Evolutionary conservation across 768 basidiomycete genomes (phyloP), one percentile per base, ranked within the genome.

Genomic region (Xerocomus potaroensis): DNA sequence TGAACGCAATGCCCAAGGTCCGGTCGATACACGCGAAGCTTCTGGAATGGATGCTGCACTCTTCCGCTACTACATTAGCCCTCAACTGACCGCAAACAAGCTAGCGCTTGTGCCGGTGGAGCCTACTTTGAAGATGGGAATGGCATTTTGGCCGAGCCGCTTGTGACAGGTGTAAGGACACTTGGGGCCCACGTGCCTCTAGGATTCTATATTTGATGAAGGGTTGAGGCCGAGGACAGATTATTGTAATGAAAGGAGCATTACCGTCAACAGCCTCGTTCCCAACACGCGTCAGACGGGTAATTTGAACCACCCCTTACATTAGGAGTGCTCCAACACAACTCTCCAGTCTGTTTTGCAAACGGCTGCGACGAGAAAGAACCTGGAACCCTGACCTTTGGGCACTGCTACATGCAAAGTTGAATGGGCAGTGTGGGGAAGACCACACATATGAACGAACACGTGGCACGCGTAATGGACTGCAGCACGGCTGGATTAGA

Each of bases 231-330:
- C 50, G 51, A 60, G 55, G 61, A 51, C 38, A 31, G 50, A 49
- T 41, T 49, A 51, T 62, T 51, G 56, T 41, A 53, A 53, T 54
- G 48, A 48, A 35, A 43, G 31, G 42, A 26, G 57, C 52, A 65
- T 60, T 48, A 47, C 58, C 56, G 58, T 57, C 45, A 36, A 36
- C 56, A 48, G 56, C 62, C 63, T 64, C 63, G 51, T 58, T 60
- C 16, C 48, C 32, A 54, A 63, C 62, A 64, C 58, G 62, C 56
- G 54, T 31, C 41, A 48, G 41, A 60, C 47, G 49, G 55, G 24
- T 24, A 45, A 51, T 19, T 31, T 9, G 52, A 48, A 39, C 51
- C 60, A 58, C 56, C 36, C 51, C 45, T 47, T 45, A 16, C 23
- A 38, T 38, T 23, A 33, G 41, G 39, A 48, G 49, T 41, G 43